Base-by-base conservation (phyloP, 2,329 filamentous ascomycete genomes). In the Verticillium zaregamsianum region DNA sequence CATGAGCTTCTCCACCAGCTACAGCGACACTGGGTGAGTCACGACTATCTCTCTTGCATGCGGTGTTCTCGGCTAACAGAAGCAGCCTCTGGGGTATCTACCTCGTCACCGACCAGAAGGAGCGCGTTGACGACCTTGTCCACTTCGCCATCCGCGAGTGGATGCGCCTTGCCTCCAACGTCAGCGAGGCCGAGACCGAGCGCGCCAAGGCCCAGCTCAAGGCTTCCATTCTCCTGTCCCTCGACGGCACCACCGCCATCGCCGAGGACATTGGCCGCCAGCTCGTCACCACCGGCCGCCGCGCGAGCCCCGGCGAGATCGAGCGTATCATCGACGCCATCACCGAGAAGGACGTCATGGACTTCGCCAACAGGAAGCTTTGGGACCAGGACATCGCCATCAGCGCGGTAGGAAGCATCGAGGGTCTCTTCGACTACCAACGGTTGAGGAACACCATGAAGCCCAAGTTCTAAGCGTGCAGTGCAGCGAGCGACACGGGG, bases 1-100 rank as follows among this genome's bases (percentile, higher is more conserved):
- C 86, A 99, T 99, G 96, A 96, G 92, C 84, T 99, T 99, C 84
- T 97, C 93, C 68, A 99, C 95, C 69, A 97, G 92, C 85, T 99
- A 99, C 83, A 98, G 93, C 75, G 95, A 99, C 79, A 99, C 95
- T 77, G 95, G 93, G 93, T 97, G 87, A 79, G 89, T 77, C 59
- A 54, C 31, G 20, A 28, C 28, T 5, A 5, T 28, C 28, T 28
- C 28, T 28, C 28, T 28, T 28, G 28, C 28, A 28, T 5, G 28
- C 5, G n/a, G 54, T 49, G 57, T 35, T 39, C 40, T 15, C 23
- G n/a, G 39, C 25, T 15, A 39, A 20, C 55, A 39, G 7, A 15
- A 23, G n/a, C 57, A 97, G 95, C 86, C 92, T 99, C 70, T 99
- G 95, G 95, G 95, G 95, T 82, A 98, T 98, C 84, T 99, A 99